These are phyloP conservation scores for Fusarium chlamydosporum DNA, from an alignment of 2,329 filamentous ascomycete genomes.

Conservation along the genomic window DNA sequence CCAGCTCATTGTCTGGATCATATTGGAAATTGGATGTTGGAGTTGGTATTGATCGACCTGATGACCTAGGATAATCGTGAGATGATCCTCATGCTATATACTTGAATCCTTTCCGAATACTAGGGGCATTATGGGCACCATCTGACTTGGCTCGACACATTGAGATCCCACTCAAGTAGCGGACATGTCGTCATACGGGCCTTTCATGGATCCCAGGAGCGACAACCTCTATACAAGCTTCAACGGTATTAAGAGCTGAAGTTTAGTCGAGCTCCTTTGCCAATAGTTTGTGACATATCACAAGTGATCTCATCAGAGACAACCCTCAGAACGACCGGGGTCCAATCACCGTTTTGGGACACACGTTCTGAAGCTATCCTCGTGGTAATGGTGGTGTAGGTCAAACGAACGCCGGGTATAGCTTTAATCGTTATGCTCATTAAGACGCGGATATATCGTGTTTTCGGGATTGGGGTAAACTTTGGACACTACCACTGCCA, in stretches of 20 bases:
- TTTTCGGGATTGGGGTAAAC: constrained; percentile 16
- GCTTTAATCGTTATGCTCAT: not conserved
- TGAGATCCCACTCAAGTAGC: not conserved
- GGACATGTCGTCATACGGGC: constrained; percentile 21
- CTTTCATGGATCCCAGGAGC: not conserved
- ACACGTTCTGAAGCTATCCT: not conserved
- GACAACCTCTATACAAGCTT: constrained; percentile 1
- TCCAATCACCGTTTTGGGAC: not conserved
- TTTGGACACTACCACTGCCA: not conserved
- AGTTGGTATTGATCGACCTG: constrained; percentile 28
- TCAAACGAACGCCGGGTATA: not conserved
- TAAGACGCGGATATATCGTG: constrained; percentile 2
- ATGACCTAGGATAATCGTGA: constrained; percentile 7
- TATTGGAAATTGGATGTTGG: constrained; percentile 10
- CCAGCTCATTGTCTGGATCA: constrained; percentile 32
- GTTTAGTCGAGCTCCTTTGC: not conserved
- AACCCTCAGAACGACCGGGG: not conserved
- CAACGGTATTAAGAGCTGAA: constrained; percentile 2
- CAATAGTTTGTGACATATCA: constrained; percentile 12
- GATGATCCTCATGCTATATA: constrained; percentile 32
- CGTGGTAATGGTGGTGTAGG: not conserved
- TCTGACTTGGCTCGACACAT: not conserved
- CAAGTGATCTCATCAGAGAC: not conserved
- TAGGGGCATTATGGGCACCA: no score
- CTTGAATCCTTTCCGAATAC: not conserved